A percentile compares a stretch with the other conserved stretches of the same genome.
Evolutionary conservation across 805 yeast species (phyloP).

Genomic region (Cyberlindnera galapagoensis): DNA sequence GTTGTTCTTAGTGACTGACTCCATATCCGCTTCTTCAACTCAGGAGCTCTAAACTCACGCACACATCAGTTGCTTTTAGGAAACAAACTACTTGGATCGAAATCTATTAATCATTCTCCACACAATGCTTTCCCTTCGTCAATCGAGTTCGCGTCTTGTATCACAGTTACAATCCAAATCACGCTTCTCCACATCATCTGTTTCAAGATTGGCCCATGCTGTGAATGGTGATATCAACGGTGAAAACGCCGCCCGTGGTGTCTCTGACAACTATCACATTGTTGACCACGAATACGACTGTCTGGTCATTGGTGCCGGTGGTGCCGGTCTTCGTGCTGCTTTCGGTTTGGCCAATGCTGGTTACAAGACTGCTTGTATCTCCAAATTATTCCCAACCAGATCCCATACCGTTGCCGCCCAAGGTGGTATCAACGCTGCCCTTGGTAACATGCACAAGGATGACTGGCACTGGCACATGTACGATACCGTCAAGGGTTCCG

Average conservation of each 20-base stretch:
- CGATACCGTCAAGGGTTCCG: conserved; percentile 98
- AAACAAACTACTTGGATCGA: too few species aligned
- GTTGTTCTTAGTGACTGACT: too few species aligned
- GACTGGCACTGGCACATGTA: conserved; percentile 99
- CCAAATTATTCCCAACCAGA: conserved; percentile 96
- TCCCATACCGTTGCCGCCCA: conserved; percentile 99
- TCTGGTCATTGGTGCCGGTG: conserved; percentile 98
- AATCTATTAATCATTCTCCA: too few species aligned
- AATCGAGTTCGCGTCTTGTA: conserved; percentile 16
- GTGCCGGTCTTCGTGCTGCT: conserved; percentile 98
- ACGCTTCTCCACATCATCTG: conserved; percentile 19
- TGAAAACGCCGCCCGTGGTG: conserved; percentile 45
- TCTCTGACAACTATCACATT: conserved; percentile 74
- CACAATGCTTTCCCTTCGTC: conserved; percentile 23
- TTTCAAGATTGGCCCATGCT: conserved; percentile 22
- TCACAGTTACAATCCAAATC: conserved; percentile 2
- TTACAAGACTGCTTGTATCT: conserved; percentile 93
- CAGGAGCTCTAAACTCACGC: too few species aligned
- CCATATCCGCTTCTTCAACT: too few species aligned
- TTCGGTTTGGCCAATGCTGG: conserved; percentile 97
- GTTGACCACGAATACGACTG: conserved; percentile 98
- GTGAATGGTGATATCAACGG: conserved; percentile 38
- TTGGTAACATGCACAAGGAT: conserved; percentile 97
- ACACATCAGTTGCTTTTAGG: too few species aligned
- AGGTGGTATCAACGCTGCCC: conserved; percentile 98